A percentile compares a stretch with the other conserved stretches of the same genome.
These are phyloP conservation scores for Aspergillus versicolor DNA, from an alignment of 2,329 filamentous ascomycete species.

Conservation along the genomic window DNA sequence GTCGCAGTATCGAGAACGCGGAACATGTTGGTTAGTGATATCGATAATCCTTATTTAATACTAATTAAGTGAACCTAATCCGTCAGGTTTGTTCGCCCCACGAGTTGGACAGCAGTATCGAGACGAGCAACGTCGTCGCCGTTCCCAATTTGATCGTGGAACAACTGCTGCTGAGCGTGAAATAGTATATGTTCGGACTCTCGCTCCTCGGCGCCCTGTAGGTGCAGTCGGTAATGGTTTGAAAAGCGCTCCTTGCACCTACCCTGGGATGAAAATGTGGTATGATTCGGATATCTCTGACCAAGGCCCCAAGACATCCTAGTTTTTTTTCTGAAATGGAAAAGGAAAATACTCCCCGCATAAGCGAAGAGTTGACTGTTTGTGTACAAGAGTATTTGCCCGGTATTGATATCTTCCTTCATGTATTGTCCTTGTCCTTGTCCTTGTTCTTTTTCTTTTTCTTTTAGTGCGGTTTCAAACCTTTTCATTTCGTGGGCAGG, in stretches of 20 bases:
- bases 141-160: slow-evolving; percentile 78
- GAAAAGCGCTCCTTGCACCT: slow-evolving; percentile 27
- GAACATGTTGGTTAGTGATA: slow-evolving; percentile 70
- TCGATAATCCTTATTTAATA: not conserved
- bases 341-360: not conserved
- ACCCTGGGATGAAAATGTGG: slow-evolving; percentile 25
- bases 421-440: not conserved
- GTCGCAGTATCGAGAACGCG: slow-evolving; percentile 82
- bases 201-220: slow-evolving; percentile 19
- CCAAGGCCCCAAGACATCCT: slow-evolving; percentile 22
- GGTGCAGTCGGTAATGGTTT: slow-evolving; percentile 17
- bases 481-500: not conserved
- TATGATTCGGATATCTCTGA: slow-evolving; percentile 20
- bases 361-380: not conserved
- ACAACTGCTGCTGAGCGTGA: slow-evolving; percentile 70
- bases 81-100: slow-evolving; percentile 68
- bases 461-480: not conserved
- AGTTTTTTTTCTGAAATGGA: not conserved
- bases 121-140: slow-evolving; percentile 72
- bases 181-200: slow-evolving; percentile 42
- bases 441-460: not conserved
- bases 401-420: slow-evolving; percentile 2
- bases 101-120: slow-evolving; percentile 71
- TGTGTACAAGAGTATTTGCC: slow-evolving; percentile 3
- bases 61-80: not conserved